A percentile compares a stretch with the other conserved stretches of the same genome.
These are phyloP conservation scores for Aegilops umbellulata DNA, from an alignment of 176 grass and related monocot genomes.

Conservation along the genomic window DNA sequence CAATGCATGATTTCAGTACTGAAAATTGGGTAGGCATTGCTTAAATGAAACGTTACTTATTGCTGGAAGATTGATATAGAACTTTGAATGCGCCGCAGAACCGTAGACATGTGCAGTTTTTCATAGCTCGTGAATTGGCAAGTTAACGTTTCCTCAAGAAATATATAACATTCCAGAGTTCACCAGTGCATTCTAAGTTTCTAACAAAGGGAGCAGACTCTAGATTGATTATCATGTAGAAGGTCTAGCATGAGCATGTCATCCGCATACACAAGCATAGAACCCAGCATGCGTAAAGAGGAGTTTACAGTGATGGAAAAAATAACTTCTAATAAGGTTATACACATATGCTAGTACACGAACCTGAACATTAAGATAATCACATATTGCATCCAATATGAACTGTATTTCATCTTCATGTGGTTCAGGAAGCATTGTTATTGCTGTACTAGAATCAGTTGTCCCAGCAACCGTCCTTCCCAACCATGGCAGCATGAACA, in stretches of 20 bases:
- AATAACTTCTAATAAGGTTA: neutral
- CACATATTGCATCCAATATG: slow-evolving; percentile 89
- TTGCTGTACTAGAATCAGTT: slow-evolving; percentile 75
- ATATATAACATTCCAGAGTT: neutral
- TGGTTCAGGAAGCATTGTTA: slow-evolving; percentile 96
- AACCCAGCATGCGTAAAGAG: neutral
- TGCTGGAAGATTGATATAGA: neutral
- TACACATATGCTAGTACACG: slow-evolving; percentile 13
- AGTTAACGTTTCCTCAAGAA: neutral
- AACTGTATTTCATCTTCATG: slow-evolving; percentile 99
- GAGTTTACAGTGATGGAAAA: neutral
- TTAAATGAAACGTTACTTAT: neutral
- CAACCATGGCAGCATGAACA: slow-evolving; percentile 97
- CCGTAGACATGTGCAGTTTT: neutral
- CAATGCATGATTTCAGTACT: neutral
- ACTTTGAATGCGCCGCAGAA: neutral
- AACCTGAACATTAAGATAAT: slow-evolving; percentile 96
- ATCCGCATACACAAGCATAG: neutral
- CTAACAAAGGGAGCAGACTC: neutral
- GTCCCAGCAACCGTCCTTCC: slow-evolving; percentile 83
- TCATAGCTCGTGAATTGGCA: neutral
- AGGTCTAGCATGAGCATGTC: neutral
- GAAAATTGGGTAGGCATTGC: neutral
- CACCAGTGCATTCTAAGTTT: neutral
- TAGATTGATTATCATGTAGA: neutral